Conservation (phyloP, 768 basidiomycete species). For the Suillus hirtellus region DNA sequence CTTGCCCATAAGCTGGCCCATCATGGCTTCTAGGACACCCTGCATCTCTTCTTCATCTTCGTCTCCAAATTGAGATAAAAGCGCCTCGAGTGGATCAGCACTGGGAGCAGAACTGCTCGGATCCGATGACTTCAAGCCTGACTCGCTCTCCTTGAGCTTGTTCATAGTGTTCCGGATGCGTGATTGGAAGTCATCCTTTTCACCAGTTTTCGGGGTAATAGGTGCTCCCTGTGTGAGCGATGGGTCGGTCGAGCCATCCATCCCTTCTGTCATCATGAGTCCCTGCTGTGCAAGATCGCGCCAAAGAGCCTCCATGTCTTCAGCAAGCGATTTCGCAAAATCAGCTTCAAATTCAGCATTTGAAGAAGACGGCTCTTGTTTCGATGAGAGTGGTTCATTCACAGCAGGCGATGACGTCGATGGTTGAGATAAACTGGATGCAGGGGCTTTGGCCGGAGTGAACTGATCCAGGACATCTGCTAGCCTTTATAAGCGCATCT, state of each 20-base stretch:
- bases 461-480: conserved; percentile 55
- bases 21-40: conserved; percentile 72
- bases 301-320: conserved; percentile 47
- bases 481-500: conserved; percentile 14
- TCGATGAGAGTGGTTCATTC: conserved; percentile 21
- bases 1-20: conserved; percentile 34
- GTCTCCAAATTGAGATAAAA: conserved; percentile 51
- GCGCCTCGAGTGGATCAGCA: conserved; percentile 46
- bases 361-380: conserved; percentile 7
- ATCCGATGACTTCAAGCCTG: conserved; percentile 29
- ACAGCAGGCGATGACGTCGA: conserved; percentile 18
- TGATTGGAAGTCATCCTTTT: conserved; percentile 58
- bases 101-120: conserved; percentile 1
- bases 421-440: conserved; percentile 14
- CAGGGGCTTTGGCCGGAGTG: conserved; percentile 19
- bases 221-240: conserved; percentile 13
- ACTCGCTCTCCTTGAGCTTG: conserved; percentile 70
- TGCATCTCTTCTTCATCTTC: conserved; percentile 56
- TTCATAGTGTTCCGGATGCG: conserved; percentile 73
- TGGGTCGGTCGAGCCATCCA: conserved; percentile 41
- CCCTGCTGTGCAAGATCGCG: conserved; percentile 23
- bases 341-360: conserved; percentile 27
- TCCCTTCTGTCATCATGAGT: conserved; percentile 59
- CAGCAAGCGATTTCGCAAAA: conserved; percentile 41
- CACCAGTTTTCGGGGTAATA: conserved; percentile 12